phyloP scores from a whole-genome alignment of 169 alveolate genomes.

The Babesia ovis region DNA sequence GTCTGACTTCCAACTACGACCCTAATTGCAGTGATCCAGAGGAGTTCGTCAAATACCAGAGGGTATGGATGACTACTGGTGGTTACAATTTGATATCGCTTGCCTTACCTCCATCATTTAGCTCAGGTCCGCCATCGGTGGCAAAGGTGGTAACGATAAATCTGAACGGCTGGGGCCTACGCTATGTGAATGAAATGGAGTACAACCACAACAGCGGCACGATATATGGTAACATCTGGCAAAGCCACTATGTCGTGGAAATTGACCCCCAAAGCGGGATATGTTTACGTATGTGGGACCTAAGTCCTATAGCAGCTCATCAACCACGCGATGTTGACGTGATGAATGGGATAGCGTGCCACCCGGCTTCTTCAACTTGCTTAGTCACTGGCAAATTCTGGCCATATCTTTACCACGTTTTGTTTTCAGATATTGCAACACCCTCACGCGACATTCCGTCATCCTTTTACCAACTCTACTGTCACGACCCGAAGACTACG shows the following conservation, averaged over 20 bases:
- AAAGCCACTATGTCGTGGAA: slow-evolving; percentile 57
- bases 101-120: slow-evolving; percentile 52
- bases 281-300: slow-evolving; percentile 52
- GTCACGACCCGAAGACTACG: background rate
- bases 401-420: slow-evolving; percentile 15
- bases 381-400: slow-evolving; percentile 34
- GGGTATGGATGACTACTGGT: slow-evolving; percentile 70
- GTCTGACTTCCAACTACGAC: slow-evolving; percentile 69
- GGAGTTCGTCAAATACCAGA: slow-evolving; percentile 51
- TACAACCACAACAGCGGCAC: slow-evolving; percentile 49
- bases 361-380: background rate
- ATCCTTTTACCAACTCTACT: background rate
- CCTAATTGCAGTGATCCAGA: slow-evolving; percentile 10
- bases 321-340: slow-evolving; percentile 27
- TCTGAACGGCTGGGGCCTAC: slow-evolving; percentile 47
- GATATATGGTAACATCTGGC: slow-evolving; percentile 64
- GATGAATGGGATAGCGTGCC: slow-evolving; percentile 36
- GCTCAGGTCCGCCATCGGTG: slow-evolving; percentile 19
- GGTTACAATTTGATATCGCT: slow-evolving; percentile 50
- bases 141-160: slow-evolving; percentile 31
- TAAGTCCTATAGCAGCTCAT: background rate
- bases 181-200: slow-evolving; percentile 66
- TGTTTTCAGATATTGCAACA: background rate
- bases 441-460: background rate
- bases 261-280: slow-evolving; percentile 41